These are phyloP conservation scores for Saururus chinensis DNA, from an alignment of 164 flowering plant genomes.

Conservation along the genomic window DNA sequence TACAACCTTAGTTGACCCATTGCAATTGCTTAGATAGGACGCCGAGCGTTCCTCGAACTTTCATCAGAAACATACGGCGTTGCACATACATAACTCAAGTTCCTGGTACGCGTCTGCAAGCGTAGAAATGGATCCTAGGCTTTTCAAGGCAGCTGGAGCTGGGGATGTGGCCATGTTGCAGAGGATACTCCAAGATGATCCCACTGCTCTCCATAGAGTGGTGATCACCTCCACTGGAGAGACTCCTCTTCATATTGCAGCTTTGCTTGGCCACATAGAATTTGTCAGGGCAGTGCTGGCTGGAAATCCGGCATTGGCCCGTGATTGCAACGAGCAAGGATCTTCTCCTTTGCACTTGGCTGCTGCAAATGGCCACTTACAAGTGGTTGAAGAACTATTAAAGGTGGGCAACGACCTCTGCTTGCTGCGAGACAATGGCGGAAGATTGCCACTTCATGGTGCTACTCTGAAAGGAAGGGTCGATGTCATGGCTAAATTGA, in stretches of 20 bases:
- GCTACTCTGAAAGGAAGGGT: constrained; percentile 1
- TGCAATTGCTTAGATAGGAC: too few relatives aligned
- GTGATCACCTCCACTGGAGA: neutral
- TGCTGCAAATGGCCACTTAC: neutral
- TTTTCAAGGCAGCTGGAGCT: neutral
- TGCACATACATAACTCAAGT: too few relatives aligned
- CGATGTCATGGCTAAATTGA: neutral
- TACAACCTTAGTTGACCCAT: too few relatives aligned
- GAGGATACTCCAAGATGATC: neutral
- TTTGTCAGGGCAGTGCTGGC: neutral
- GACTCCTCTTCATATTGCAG: constrained; percentile 1
- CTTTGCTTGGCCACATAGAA: neutral
- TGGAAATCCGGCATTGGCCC: neutral
- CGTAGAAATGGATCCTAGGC: neutral
- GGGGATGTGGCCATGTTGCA: neutral
- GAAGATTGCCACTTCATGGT: constrained; percentile 2
- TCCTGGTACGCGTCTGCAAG: too few relatives aligned
- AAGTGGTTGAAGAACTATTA: neutral
- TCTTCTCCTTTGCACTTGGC: constrained; percentile 10
- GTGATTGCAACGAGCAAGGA: neutral
- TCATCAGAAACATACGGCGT: too few relatives aligned
- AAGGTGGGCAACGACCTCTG: neutral
- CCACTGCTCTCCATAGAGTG: neutral
- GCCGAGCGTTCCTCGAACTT: too few relatives aligned
- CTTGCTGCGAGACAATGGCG: neutral